A percentile compares a stretch with the other conserved stretches of the same genome.
Evolutionary conservation across 192 early-diverging fungal species (phyloP).

Genomic region (Entomortierella parvispora): DNA sequence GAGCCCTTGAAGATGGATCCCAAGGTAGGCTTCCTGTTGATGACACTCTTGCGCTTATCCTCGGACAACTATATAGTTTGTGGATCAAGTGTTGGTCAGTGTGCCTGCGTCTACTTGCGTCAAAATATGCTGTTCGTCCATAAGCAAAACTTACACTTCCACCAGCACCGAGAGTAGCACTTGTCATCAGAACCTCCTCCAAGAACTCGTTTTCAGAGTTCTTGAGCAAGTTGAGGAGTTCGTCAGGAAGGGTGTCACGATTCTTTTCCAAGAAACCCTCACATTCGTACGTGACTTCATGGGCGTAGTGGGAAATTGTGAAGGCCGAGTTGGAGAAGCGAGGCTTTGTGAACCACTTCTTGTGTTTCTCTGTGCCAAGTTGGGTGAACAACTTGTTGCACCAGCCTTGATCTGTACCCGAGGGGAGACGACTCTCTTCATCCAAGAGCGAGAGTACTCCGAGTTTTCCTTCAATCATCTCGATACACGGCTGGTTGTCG

Average conservation of each 20-base stretch:
- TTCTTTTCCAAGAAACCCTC: constrained; percentile 99
- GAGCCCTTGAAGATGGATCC: constrained; percentile 97
- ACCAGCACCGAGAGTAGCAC: constrained; percentile 40
- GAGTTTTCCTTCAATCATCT: constrained; percentile 95
- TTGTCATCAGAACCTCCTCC: constrained; percentile 73
- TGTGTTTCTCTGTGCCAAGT: constrained; percentile 72
- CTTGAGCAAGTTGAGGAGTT: constrained; percentile 84
- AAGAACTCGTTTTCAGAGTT: constrained; percentile 83
- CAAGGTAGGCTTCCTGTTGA: constrained; percentile 87
- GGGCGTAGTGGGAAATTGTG: constrained; percentile 95
- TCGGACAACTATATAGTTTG: constrained; percentile 44
- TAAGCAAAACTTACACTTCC: constrained; percentile 40
- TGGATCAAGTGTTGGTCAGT: too few species aligned
- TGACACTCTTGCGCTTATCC: constrained; percentile 62
- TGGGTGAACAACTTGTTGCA: constrained; percentile 91
- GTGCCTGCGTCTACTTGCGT: too few species aligned
- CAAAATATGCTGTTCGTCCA: background rate
- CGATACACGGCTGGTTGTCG: constrained; percentile 99
- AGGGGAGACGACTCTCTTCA: constrained; percentile 85
- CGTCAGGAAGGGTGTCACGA: constrained; percentile 97
- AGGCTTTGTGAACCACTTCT: constrained; percentile 90
- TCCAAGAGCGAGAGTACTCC: constrained; percentile 95
- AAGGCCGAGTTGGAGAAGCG: constrained; percentile 90
- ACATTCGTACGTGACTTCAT: constrained; percentile 92
- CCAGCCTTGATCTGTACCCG: constrained; percentile 86